Percentiles rank a stretch among this genome's conserved stretches.
phyloP scores from a whole-genome alignment of 495 filamentous ascomycete genomes.

The Penicillium bovifimosum region DNA sequence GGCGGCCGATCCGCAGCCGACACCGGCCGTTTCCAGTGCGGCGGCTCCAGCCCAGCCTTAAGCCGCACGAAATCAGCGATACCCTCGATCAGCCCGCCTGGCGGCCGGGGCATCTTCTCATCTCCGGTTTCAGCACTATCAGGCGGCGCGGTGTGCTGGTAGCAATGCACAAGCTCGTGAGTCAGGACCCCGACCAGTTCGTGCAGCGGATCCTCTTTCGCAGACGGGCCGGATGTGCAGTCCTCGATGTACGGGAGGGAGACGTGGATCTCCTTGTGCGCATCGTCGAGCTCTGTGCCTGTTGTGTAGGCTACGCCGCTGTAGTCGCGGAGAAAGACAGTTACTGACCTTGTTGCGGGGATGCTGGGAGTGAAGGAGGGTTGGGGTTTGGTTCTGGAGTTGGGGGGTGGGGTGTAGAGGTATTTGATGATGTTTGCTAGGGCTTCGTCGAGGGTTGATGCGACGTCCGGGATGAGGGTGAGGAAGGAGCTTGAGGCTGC shows the following conservation, averaged over 20 bases:
- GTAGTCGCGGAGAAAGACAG: slow-evolving; percentile 75
- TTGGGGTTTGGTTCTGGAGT: not conserved
- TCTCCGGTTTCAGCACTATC: slow-evolving; percentile 21
- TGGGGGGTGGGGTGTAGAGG: slow-evolving; percentile 50
- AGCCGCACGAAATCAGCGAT: slow-evolving; percentile 92
- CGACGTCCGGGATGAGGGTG: slow-evolving; percentile 47
- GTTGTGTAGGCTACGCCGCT: slow-evolving; percentile 84
- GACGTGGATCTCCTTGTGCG: slow-evolving; percentile 95
- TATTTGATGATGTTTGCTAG: slow-evolving; percentile 60
- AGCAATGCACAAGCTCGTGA: slow-evolving; percentile 96
- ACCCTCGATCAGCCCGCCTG: slow-evolving; percentile 82
- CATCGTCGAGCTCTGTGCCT: slow-evolving; percentile 71
- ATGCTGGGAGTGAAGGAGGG: slow-evolving; percentile 31
- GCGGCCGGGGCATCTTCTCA: slow-evolving; percentile 31
- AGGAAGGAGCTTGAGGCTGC: slow-evolving; percentile 60
- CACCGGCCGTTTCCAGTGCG: slow-evolving; percentile 71
- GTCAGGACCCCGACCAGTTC: slow-evolving; percentile 82
- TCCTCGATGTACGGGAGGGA: slow-evolving; percentile 66
- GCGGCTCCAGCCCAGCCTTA: slow-evolving; percentile 63
- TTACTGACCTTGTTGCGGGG: slow-evolving; percentile 69
- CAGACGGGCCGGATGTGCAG: slow-evolving; percentile 27
- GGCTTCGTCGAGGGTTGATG: slow-evolving; percentile 52
- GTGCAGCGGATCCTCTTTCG: slow-evolving; percentile 29
- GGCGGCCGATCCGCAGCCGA: slow-evolving; percentile 38
- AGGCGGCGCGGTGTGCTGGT: slow-evolving; percentile 68